Percentiles rank a stretch among this genome's conserved stretches.
Evolutionary conservation across 345 rosid genomes (phyloP).

Genomic region (Gynandropsis gynandra): DNA sequence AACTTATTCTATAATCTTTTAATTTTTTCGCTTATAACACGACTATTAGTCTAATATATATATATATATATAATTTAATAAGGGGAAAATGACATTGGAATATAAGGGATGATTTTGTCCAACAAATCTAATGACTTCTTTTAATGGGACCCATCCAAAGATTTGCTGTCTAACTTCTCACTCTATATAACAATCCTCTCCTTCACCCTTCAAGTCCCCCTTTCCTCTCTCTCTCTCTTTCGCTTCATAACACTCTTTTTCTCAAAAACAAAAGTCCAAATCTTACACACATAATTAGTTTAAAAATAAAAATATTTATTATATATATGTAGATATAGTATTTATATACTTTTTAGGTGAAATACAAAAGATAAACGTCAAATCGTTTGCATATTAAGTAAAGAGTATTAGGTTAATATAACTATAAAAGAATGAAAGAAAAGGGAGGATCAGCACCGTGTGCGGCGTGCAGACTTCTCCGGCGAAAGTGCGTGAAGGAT

Average conservation of each 20-base stretch:
- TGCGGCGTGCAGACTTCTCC: constrained; percentile 85
- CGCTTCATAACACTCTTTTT: constrained; percentile 1
- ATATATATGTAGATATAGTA: no score
- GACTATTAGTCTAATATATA: no score
- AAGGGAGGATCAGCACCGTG: constrained; percentile 66
- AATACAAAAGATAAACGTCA: no score
- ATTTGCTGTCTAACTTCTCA: constrained; percentile 22
- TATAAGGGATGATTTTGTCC: constrained; percentile 24
- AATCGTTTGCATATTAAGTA: no score
- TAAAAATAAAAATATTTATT: no score
- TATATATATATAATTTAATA: background rate
- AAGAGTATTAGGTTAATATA: constrained; percentile 29
- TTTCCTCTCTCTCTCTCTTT: constrained; percentile 15
- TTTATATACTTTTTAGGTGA: no score
- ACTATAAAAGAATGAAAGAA: constrained; percentile 40
- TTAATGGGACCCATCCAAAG: constrained; percentile 25
- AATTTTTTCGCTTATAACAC: no score
- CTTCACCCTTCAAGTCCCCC: constrained; percentile 11
- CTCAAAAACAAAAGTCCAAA: no score
- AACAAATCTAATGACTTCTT: constrained; percentile 27
- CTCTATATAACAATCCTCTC: constrained; percentile 21
- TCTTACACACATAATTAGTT: no score
- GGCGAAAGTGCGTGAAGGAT: constrained; percentile 71
- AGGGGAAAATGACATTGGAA: constrained; percentile 19
- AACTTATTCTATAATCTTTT: no score